phyloP scores from a whole-genome alignment of 2,329 filamentous ascomycete species.

The Atkinsonella hypoxylon region DNA sequence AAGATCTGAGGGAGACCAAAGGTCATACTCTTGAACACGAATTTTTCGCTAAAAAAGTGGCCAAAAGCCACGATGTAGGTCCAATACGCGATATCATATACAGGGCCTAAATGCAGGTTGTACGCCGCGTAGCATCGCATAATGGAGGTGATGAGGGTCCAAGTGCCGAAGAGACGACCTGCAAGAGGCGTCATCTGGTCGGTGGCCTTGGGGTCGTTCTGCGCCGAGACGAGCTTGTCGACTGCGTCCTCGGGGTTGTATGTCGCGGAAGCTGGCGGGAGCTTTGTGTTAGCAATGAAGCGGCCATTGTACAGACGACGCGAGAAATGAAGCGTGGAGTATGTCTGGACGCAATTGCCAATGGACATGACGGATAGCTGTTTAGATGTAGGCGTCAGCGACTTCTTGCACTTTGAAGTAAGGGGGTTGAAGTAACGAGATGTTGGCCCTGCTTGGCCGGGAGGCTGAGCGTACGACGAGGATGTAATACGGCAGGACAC shows the following conservation, averaged over 20 bases:
- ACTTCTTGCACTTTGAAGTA: background rate
- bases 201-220: constrained; percentile 33
- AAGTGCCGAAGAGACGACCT: constrained; percentile 74
- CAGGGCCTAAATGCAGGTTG: constrained; percentile 56
- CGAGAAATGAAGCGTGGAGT: constrained; percentile 67
- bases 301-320: constrained; percentile 72
- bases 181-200: constrained; percentile 64
- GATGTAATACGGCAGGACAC: constrained; percentile 48
- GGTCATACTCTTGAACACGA: constrained; percentile 64
- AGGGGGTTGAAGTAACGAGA: background rate
- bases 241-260: constrained; percentile 41
- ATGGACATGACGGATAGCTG: constrained; percentile 76
- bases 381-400: background rate
- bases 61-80: constrained; percentile 67
- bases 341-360: constrained; percentile 77
- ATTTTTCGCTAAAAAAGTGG: constrained; percentile 73
- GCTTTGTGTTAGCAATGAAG: constrained; percentile 39
- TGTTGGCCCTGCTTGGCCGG: constrained; percentile 3
- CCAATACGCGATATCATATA: constrained; percentile 73
- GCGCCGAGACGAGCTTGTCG: constrained; percentile 34
- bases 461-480: constrained; percentile 31
- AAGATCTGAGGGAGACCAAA: constrained; percentile 45
- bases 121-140: constrained; percentile 77
- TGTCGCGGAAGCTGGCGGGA: constrained; percentile 27
- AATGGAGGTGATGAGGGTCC: constrained; percentile 68